Evolutionary conservation across 805 yeast species (phyloP), one percentile per base, ranked within the genome.

Genomic region (Metschnikowia cubensis): DNA sequence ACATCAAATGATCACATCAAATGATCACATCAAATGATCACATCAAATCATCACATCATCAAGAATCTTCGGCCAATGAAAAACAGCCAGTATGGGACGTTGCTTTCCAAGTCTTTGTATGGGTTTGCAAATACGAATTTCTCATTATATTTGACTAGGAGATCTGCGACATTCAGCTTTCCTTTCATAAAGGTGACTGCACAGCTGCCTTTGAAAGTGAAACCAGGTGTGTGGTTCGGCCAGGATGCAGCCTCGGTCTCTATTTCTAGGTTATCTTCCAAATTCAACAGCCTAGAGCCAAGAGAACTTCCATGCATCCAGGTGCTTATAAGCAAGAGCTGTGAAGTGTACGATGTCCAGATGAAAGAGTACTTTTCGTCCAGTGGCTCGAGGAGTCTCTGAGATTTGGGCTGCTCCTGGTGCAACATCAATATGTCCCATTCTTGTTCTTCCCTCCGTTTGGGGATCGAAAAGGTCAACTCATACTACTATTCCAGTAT

Each of bases 211-310:
- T 82, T 85, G 25, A 87, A 86, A 63, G 73, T 73, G 18, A 83
- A 80, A 52, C 95, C 97, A 0, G 99, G 99, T 2, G 94, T 94
- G 66, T 94, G 99, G 99, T 95, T 94, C 72, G 98, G 99, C 0
- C 99, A 99, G 1, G 84, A 92, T 15, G 96, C 97, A 0, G 95
- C 97, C 0, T 88, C 97, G 0, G 74, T 85, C 58, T 84, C 96
- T 46, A 89, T 92, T 32, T 83, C 84, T 53, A 73, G 80, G 2
- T 69, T 90, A 32, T 77, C 87, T 49, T 38, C 46, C n/a, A 42
- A n/a, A 17, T 44, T 35, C 32, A 39, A 57, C 3, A 15, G 33
- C 39, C 21, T 10, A 3, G 48, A 33, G 14, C 41, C 35, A 13
- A n/a, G 18, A 21, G 33, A 18, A 3, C 68, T 71, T 46, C 75